These are phyloP conservation scores for Claviceps fusiformis DNA, from an alignment of 2,329 filamentous ascomycete species.

Conservation along the genomic window DNA sequence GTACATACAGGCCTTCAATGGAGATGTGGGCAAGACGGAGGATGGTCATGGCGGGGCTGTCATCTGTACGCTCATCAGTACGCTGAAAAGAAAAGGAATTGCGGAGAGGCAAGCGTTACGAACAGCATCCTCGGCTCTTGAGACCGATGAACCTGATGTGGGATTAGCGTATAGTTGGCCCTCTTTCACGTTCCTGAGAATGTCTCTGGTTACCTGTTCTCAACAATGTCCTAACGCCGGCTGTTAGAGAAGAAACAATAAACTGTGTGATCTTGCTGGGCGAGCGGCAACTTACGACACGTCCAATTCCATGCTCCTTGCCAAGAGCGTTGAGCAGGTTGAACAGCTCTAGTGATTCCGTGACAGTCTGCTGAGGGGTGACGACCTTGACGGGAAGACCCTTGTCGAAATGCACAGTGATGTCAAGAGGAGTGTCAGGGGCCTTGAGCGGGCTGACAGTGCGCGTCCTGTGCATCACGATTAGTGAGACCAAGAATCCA, in stretches of 20 bases:
- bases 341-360: background rate
- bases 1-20: conserved; percentile 1
- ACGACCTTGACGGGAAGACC: conserved; percentile 1
- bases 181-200: background rate
- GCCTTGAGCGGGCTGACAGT: conserved; percentile 1
- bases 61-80: background rate
- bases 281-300: background rate
- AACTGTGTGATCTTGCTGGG: no score
- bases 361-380: background rate
- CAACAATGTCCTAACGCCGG: background rate
- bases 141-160: background rate
- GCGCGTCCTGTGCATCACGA: background rate
- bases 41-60: conserved; percentile 3
- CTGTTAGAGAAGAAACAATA: background rate
- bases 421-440: background rate
- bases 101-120: background rate
- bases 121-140: conserved; percentile 1
- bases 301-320: background rate
- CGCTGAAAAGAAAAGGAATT: background rate
- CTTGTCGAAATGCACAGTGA: conserved; percentile 1
- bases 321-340: background rate
- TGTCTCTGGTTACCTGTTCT: background rate
- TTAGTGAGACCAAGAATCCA: background rate
- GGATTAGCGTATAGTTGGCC: background rate
- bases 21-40: background rate